Percentiles rank a stretch among this genome's conserved stretches.
phyloP scores from a whole-genome alignment of 106 monocot genomes.

The Phalaenopsis aphrodite region DNA sequence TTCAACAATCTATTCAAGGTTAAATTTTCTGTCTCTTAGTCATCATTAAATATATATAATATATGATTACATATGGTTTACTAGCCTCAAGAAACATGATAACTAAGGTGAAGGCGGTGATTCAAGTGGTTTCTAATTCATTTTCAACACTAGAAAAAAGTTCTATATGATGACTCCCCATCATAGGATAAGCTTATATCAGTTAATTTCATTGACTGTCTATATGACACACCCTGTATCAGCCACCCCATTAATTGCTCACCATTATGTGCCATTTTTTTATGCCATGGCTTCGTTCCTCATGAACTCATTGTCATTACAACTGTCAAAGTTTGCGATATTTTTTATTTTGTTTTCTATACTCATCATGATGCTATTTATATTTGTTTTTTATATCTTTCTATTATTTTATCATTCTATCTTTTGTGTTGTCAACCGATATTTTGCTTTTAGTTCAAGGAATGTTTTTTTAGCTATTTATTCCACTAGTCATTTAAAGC shows the following conservation, averaged over 20 bases:
- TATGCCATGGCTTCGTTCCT: neutral
- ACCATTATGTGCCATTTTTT: neutral
- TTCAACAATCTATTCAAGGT: conserved; percentile 85
- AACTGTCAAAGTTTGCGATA: neutral
- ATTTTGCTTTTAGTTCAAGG: neutral
- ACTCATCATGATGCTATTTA: neutral
- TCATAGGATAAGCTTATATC: neutral
- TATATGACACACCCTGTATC: too few relatives aligned
- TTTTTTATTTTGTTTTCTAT: neutral
- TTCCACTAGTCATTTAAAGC: too few relatives aligned
- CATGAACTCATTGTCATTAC: neutral
- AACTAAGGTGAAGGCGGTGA: neutral
- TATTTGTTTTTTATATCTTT: neutral
- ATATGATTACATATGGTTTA: neutral
- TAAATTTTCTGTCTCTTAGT: neutral
- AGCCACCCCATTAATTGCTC: neutral
- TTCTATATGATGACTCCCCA: neutral
- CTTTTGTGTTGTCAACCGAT: too few relatives aligned
- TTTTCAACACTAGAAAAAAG: neutral
- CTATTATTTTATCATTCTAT: neutral
- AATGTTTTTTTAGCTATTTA: neutral
- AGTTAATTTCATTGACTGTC: neutral
- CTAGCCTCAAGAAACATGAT: neutral
- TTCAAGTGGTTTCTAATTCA: neutral
- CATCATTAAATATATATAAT: neutral